Evolutionary conservation across 257 asterid genomes (phyloP).

Genomic region (Leptodermis oblonga): DNA sequence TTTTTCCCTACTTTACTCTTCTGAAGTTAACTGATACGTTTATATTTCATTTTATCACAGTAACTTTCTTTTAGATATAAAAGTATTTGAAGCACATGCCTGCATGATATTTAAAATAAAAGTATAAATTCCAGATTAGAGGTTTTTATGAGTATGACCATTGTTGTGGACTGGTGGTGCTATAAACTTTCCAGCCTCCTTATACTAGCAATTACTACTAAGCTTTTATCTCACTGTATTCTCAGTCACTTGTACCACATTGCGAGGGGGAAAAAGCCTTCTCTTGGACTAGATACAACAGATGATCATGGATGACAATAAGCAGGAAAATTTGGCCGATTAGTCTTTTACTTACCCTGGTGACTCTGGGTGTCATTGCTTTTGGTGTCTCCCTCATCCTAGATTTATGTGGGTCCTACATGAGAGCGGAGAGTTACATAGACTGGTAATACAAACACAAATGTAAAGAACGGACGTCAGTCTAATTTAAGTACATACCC

Average conservation of each 20-base stretch:
- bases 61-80: neutral
- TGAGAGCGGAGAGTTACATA: slow-evolving; percentile 16
- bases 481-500: slow-evolving; percentile 42
- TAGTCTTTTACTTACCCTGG: slow-evolving; percentile 45
- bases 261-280: neutral
- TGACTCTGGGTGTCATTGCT: slow-evolving; percentile 51
- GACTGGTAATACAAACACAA: neutral
- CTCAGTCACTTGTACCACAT: neutral
- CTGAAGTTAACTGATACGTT: neutral
- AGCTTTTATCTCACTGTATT: neutral
- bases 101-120: neutral
- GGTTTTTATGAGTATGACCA: neutral
- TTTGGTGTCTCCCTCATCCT: slow-evolving; percentile 59
- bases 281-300: neutral
- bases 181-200: neutral
- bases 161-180: neutral
- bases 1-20: neutral
- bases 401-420: slow-evolving; percentile 67
- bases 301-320: slow-evolving; percentile 9
- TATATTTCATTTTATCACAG: neutral
- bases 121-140: neutral
- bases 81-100: neutral
- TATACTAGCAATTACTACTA: neutral
- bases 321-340: slow-evolving; percentile 11
- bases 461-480: neutral